Percentiles rank a stretch among this genome's conserved stretches.
Conservation (phyloP, 805 yeast genomes). For the Metschnikowia matae region DNA sequence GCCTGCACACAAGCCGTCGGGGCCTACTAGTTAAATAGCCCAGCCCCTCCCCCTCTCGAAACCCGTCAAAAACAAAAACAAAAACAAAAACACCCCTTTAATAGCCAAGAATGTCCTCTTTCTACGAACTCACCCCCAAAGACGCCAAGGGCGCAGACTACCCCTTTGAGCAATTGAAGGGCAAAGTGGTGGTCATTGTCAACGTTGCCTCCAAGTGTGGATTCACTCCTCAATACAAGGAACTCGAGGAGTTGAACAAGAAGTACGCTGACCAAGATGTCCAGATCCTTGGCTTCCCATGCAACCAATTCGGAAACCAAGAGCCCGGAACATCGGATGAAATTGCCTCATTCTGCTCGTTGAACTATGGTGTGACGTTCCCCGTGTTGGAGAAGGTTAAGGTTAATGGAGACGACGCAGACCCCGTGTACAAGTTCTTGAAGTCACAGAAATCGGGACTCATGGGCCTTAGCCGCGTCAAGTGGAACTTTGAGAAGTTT, state of each 20-base stretch:
- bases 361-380: constrained; percentile 88
- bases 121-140: constrained; percentile 65
- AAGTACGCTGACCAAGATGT: constrained; percentile 35
- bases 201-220: constrained; percentile 80
- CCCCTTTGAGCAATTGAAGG: constrained; percentile 59
- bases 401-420: constrained; percentile 80
- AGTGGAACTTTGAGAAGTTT: constrained; percentile 46
- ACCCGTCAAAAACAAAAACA: too few relatives aligned
- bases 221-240: constrained; percentile 41
- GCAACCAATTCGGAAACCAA: constrained; percentile 42
- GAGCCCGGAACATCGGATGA: constrained; percentile 49
- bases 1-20: background rate
- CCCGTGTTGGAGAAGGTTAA: constrained; percentile 83
- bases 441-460: constrained; percentile 55
- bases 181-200: constrained; percentile 78
- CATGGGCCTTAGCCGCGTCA: constrained; percentile 38
- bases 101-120: constrained; percentile 41
- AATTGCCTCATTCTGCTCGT: constrained; percentile 65
- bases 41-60: background rate
- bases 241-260: constrained; percentile 39
- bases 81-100: too few relatives aligned
- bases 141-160: constrained; percentile 58
- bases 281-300: constrained; percentile 41
- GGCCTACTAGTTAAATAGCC: background rate
- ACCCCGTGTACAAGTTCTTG: constrained; percentile 75